phyloP scores from a whole-genome alignment of 306 rosid species.

The Heteromeles arbutifolia region DNA sequence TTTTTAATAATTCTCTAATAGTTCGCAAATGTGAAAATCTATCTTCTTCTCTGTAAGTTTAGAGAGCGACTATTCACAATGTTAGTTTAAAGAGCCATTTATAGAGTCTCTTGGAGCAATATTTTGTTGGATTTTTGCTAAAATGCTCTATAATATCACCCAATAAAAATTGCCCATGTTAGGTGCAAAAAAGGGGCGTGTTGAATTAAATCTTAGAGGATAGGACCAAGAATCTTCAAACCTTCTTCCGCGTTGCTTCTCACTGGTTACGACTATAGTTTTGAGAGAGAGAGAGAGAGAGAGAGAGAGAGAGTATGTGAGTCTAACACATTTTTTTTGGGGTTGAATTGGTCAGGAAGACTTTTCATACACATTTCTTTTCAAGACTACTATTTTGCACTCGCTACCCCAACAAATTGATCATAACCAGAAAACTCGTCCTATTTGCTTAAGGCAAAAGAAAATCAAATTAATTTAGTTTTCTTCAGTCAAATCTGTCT shows the following conservation, averaged over 20 bases:
- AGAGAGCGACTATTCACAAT: too few species aligned
- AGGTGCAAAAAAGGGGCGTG: not conserved
- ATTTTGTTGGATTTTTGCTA: too few species aligned
- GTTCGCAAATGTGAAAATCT: too few species aligned
- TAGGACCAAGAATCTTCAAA: constrained; percentile 38
- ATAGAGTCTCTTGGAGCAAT: too few species aligned
- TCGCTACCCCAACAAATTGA: not conserved
- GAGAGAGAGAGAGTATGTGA: not conserved
- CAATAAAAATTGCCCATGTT: not conserved
- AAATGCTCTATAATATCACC: not conserved
- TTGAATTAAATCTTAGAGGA: not conserved
- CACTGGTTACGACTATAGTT: not conserved
- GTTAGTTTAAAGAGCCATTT: too few species aligned
- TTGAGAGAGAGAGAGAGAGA: not conserved
- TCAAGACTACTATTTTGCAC: not conserved
- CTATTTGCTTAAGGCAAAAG: constrained; percentile 1
- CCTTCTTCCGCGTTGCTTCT: constrained; percentile 49
- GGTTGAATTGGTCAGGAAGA: constrained; percentile 37
- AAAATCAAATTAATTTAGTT: not conserved
- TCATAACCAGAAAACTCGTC: not conserved
- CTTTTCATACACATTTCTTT: not conserved
- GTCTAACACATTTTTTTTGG: not conserved
- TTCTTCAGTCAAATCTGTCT: constrained; percentile 27
- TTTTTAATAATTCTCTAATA: too few species aligned
- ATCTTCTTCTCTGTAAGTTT: too few species aligned